These are phyloP conservation scores for Nicotiana attenuata DNA, from an alignment of 257 asterid species.

Conservation along the genomic window DNA sequence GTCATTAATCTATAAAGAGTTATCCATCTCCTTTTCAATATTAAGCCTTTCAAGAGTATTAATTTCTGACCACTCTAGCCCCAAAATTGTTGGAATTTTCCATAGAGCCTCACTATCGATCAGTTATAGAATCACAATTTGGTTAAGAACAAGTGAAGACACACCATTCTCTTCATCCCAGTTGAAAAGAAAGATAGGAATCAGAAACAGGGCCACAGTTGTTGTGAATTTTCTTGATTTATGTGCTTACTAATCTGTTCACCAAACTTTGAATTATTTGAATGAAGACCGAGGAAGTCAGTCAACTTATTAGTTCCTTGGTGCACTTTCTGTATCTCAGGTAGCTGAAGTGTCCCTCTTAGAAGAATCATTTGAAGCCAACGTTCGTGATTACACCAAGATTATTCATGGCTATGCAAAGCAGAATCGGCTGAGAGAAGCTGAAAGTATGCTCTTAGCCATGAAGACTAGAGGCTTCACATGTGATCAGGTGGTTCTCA, in stretches of 20 bases:
- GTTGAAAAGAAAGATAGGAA: background rate
- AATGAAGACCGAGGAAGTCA: background rate
- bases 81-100: background rate
- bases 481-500: conserved; percentile 72
- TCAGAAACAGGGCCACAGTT: background rate
- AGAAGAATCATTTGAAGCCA: conserved; percentile 79
- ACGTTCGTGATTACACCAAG: conserved; percentile 80
- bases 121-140: background rate
- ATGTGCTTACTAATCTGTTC: conserved; percentile 1
- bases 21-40: background rate
- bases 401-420: conserved; percentile 60
- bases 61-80: background rate
- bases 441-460: conserved; percentile 48
- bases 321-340: conserved; percentile 31
- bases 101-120: background rate
- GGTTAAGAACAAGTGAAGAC: background rate
- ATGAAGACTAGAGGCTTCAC: conserved; percentile 66
- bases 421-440: conserved; percentile 50
- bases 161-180: background rate
- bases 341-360: conserved; percentile 55
- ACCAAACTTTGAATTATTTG: background rate
- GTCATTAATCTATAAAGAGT: background rate
- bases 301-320: conserved; percentile 6
- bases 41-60: background rate
- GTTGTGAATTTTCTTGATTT: background rate